Percentiles rank a stretch among this genome's conserved stretches.
These are phyloP conservation scores for Marasmius fiardii DNA, from an alignment of 1,284 basidiomycete species.

Conservation along the genomic window DNA sequence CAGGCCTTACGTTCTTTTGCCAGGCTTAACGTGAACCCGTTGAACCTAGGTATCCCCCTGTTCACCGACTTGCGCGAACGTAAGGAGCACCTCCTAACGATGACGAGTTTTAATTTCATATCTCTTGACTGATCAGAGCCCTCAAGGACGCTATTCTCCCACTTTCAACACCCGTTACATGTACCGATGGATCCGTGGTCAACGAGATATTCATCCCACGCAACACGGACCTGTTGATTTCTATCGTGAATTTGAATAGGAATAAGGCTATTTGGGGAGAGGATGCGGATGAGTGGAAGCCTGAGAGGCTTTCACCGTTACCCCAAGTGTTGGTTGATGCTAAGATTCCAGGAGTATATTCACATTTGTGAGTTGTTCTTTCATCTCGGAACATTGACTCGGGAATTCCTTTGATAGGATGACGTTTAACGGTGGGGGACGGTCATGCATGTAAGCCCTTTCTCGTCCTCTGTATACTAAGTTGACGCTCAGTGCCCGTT, in stretches of 20 bases:
- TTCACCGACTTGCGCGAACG: neutral
- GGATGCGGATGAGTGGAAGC: slow-evolving; percentile 34
- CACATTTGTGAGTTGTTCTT: slow-evolving; percentile 18
- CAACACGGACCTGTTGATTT: slow-evolving; percentile 34
- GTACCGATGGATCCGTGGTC: slow-evolving; percentile 21
- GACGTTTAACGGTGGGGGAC: slow-evolving; percentile 40
- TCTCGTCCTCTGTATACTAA: neutral
- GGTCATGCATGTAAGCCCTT: slow-evolving; percentile 34
- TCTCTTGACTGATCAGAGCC: slow-evolving; percentile 12
- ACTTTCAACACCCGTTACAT: slow-evolving; percentile 20
- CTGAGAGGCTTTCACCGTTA: slow-evolving; percentile 35
- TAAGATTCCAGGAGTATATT: slow-evolving; percentile 34
- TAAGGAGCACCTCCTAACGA: neutral
- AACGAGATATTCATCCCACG: slow-evolving; percentile 23
- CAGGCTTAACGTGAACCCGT: neutral
- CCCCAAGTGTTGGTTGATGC: slow-evolving; percentile 26
- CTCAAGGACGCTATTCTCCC: slow-evolving; percentile 21
- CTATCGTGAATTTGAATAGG: slow-evolving; percentile 35
- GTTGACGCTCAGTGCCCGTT: neutral
- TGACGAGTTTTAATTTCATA: no score
- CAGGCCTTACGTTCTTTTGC: neutral
- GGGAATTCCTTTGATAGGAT: slow-evolving; percentile 33
- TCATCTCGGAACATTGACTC: neutral
- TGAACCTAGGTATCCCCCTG: neutral
- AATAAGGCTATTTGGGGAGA: slow-evolving; percentile 33